These are phyloP conservation scores for Penstemon barbatus DNA, from an alignment of 257 asterid species.

Conservation along the genomic window DNA sequence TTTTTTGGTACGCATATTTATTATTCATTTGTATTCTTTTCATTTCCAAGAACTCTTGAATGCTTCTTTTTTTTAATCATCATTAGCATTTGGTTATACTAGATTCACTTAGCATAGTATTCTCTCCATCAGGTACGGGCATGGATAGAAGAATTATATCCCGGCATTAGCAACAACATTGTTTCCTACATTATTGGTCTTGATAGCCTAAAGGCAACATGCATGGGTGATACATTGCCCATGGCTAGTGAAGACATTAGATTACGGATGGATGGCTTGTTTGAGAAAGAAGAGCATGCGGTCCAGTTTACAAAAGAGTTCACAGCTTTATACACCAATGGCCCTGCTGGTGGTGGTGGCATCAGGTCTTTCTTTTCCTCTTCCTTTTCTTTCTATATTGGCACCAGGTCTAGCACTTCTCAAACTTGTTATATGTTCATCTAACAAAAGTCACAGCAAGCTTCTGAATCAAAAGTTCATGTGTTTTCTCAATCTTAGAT, in stretches of 20 bases:
- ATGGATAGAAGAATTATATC: conserved; percentile 87
- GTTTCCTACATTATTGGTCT: conserved; percentile 81
- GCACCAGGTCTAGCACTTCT: conserved; percentile 35
- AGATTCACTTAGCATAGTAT: conserved; percentile 18
- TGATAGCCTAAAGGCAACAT: conserved; percentile 73
- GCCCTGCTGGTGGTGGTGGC: conserved; percentile 99
- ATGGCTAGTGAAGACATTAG: conserved; percentile 62
- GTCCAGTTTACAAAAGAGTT: conserved; percentile 71
- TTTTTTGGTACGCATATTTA: conserved; percentile 57
- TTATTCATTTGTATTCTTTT: conserved; percentile 13
- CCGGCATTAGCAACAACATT: conserved; percentile 49
- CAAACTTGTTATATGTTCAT: conserved; percentile 18
- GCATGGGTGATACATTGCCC: conserved; percentile 29
- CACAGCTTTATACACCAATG: conserved; percentile 92
- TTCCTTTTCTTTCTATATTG: background rate
- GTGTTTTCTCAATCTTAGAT: too few relatives aligned
- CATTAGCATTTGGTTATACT: conserved; percentile 15
- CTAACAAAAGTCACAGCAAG: background rate
- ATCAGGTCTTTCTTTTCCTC: conserved; percentile 54
- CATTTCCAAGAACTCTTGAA: conserved; percentile 13
- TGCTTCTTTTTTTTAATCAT: conserved; percentile 13
- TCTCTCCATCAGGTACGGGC: conserved; percentile 67
- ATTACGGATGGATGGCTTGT: conserved; percentile 89
- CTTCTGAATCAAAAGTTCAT: too few relatives aligned
- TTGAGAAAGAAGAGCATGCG: conserved; percentile 83